These are phyloP conservation scores for Leucocoprinus birnbaumii DNA, from an alignment of 768 basidiomycete species.

Conservation along the genomic window DNA sequence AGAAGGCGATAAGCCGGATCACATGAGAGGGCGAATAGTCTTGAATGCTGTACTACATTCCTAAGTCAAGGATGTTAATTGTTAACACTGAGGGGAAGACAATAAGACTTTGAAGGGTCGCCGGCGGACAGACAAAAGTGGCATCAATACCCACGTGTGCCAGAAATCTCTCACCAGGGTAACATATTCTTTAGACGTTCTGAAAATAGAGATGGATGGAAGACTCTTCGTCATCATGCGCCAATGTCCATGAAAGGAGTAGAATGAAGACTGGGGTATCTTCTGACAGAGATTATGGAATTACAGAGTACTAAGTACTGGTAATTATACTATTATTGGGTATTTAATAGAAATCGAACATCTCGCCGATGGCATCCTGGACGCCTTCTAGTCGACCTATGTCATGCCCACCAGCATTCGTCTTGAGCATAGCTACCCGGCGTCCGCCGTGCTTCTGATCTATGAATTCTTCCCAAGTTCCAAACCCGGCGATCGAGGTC, in stretches of 20 bases:
- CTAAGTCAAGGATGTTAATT: neutral
- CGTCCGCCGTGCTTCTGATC: constrained; percentile 34
- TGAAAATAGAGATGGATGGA: neutral
- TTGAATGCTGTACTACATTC: neutral
- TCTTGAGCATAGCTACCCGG: constrained; percentile 56
- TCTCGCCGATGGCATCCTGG: constrained; percentile 55
- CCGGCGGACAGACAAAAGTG: too few relatives aligned
- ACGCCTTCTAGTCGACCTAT: constrained; percentile 64
- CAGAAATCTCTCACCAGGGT: too few relatives aligned
- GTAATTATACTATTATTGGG: neutral
- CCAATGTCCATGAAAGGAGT: too few relatives aligned
- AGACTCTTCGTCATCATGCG: too few relatives aligned
- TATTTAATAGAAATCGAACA: constrained; percentile 31
- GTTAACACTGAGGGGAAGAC: too few relatives aligned
- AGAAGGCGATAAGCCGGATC: constrained; percentile 1
- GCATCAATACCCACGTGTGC: too few relatives aligned
- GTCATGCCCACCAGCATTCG: constrained; percentile 56
- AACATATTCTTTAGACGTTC: too few relatives aligned
- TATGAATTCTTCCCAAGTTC: constrained; percentile 38
- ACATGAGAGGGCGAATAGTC: neutral
- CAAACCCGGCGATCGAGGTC: constrained; percentile 37
- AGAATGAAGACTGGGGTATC: too few relatives aligned
- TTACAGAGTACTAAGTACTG: constrained; percentile 1
- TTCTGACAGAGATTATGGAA: too few relatives aligned
- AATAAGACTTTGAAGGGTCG: too few relatives aligned